Evolutionary conservation across 1,284 basidiomycete genomes (phyloP).

Genomic region (Apiotrichum akiyoshidainum): DNA sequence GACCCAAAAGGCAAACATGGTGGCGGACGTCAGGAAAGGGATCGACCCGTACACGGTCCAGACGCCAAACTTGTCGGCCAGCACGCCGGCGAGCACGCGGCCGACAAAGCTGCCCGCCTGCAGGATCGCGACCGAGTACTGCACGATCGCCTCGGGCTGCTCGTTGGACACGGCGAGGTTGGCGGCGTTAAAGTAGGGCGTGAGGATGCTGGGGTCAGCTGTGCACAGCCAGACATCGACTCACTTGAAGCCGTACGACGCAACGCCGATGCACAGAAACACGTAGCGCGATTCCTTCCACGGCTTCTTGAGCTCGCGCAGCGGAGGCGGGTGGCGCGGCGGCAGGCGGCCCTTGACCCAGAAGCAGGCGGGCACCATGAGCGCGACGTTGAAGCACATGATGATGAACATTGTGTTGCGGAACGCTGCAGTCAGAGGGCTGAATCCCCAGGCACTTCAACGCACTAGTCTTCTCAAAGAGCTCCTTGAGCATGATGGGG

Average conservation of each 20-base stretch:
- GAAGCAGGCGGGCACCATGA: constrained; percentile 25
- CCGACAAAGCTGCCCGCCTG: constrained; percentile 30
- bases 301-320: constrained; percentile 19
- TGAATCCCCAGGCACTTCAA: neutral
- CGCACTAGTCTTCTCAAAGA: constrained; percentile 35
- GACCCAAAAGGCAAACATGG: constrained; percentile 28
- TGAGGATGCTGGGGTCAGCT: constrained; percentile 18
- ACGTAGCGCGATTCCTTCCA: constrained; percentile 35
- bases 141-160: constrained; percentile 9
- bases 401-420: constrained; percentile 27
- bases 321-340: constrained; percentile 18
- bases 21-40: constrained; percentile 15
- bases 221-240: constrained; percentile 14
- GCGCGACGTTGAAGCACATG: constrained; percentile 22
- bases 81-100: constrained; percentile 21
- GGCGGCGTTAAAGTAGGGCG: constrained; percentile 19
- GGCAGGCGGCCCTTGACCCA: constrained; percentile 27
- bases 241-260: constrained; percentile 15
- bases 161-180: constrained; percentile 16
- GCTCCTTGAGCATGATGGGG: constrained; percentile 40
- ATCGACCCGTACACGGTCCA: constrained; percentile 23
- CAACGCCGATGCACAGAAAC: constrained; percentile 33
- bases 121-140: constrained; percentile 27
- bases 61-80: constrained; percentile 28
- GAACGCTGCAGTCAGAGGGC: constrained; percentile 10